Evolutionary conservation across 2,329 filamentous ascomycete species (phyloP).

Genomic region (Talaromyces sp.): DNA sequence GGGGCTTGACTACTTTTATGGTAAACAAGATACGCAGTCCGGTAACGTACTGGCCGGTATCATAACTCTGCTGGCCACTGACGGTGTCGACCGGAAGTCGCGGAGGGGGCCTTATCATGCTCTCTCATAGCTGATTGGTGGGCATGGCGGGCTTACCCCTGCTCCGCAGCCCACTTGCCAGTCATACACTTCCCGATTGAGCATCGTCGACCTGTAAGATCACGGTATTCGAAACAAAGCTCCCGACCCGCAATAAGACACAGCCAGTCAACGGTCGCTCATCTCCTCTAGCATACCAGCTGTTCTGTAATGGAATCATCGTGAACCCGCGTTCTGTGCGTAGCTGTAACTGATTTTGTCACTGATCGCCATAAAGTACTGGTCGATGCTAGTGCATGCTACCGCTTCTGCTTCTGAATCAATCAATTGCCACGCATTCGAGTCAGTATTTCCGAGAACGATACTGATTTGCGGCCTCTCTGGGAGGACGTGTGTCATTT

Average conservation of each 20-base stretch:
- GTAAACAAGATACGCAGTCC: background rate
- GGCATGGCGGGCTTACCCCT: constrained; percentile 1
- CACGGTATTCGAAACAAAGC: background rate
- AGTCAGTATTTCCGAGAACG: background rate
- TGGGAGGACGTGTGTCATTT: background rate
- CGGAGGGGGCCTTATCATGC: background rate
- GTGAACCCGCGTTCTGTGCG: background rate
- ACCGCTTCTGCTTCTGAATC: background rate
- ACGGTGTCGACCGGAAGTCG: constrained; percentile 1
- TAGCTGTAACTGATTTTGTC: background rate
- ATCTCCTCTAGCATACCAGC: constrained; percentile 10
- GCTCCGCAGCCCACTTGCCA: background rate
- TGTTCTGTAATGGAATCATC: background rate
- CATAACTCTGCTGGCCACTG: background rate
- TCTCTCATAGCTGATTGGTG: background rate
- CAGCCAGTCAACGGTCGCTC: background rate
- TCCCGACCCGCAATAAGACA: background rate
- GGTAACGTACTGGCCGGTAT: constrained; percentile 7
- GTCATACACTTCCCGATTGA: background rate
- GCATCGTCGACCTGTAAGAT: background rate
- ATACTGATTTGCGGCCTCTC: background rate
- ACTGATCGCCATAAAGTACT: background rate
- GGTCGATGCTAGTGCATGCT: background rate
- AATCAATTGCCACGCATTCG: background rate
- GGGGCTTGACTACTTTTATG: constrained; percentile 12